Conservation (phyloP, 768 basidiomycete genomes). For the Boletus speciosus region DNA sequence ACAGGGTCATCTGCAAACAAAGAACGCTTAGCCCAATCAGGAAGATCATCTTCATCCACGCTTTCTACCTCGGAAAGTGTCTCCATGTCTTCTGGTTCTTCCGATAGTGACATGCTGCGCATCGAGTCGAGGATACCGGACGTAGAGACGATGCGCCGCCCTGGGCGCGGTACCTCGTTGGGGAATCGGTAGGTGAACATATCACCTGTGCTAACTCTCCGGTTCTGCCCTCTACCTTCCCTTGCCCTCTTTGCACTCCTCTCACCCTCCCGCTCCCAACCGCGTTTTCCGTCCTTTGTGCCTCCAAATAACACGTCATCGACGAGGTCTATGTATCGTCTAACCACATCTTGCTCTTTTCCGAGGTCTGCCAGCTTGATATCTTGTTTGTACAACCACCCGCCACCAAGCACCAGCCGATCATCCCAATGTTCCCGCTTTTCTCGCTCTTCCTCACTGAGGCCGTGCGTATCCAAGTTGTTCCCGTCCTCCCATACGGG, state of each 20-base stretch:
- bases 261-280: conserved; percentile 47
- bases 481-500: conserved; percentile 83
- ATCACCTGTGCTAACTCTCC: conserved; percentile 31
- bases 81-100: conserved; percentile 59
- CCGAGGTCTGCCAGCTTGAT: conserved; percentile 48
- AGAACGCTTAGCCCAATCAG: conserved; percentile 69
- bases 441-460: conserved; percentile 47
- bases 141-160: conserved; percentile 52
- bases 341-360: conserved; percentile 56
- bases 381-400: conserved; percentile 78
- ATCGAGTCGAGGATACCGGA: conserved; percentile 56
- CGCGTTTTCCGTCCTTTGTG: conserved; percentile 43
- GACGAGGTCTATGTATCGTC: conserved; percentile 68
- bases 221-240: conserved; percentile 36
- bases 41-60: conserved; percentile 69
- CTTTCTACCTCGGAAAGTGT: conserved; percentile 39
- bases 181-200: conserved; percentile 24
- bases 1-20: conserved; percentile 54
- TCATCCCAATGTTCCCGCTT: conserved; percentile 80
- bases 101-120: conserved; percentile 43
- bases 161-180: conserved; percentile 19
- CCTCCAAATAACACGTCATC: conserved; percentile 77
- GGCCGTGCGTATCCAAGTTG: conserved; percentile 38
- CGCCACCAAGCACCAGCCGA: conserved; percentile 71
- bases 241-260: conserved; percentile 44